A percentile compares a stretch with the other conserved stretches of the same genome.
Conservation (phyloP, 306 rosid genomes). For the Begonia loranthoides region DNA sequence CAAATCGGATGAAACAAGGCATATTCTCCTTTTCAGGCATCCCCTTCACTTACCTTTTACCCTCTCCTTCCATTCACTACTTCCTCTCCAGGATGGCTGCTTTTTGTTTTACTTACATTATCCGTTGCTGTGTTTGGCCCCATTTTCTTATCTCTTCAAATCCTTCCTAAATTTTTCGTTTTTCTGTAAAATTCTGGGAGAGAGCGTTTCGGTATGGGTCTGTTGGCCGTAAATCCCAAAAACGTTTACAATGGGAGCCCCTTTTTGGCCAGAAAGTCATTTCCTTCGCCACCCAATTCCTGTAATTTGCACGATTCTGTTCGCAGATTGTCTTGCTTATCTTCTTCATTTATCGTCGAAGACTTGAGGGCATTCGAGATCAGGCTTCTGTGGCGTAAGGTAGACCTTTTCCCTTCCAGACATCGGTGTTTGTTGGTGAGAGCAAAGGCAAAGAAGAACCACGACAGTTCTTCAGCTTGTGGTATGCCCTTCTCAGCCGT, state of each 20-base stretch:
- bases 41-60: too few relatives aligned
- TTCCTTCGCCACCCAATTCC: constrained; percentile 30
- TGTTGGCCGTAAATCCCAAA: constrained; percentile 38
- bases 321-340: constrained; percentile 11
- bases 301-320: constrained; percentile 18
- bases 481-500: constrained; percentile 12
- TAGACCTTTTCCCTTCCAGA: constrained; percentile 15
- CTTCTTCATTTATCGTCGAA: constrained; percentile 18
- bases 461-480: constrained; percentile 41
- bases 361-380: constrained; percentile 30
- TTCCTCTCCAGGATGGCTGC: too few relatives aligned
- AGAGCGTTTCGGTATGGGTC: constrained; percentile 44
- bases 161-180: too few relatives aligned
- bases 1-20: too few relatives aligned
- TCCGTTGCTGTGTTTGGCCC: too few relatives aligned
- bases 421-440: constrained; percentile 21
- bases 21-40: too few relatives aligned
- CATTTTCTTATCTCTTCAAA: too few relatives aligned
- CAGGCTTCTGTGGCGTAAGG: constrained; percentile 25
- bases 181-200: neutral
- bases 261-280: constrained; percentile 29
- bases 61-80: too few relatives aligned
- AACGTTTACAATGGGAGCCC: constrained; percentile 18
- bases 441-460: constrained; percentile 59
- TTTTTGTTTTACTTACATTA: too few relatives aligned